Base-by-base conservation (phyloP, 2,329 filamentous ascomycete genomes). In the Plenodomus lindquistii region DNA sequence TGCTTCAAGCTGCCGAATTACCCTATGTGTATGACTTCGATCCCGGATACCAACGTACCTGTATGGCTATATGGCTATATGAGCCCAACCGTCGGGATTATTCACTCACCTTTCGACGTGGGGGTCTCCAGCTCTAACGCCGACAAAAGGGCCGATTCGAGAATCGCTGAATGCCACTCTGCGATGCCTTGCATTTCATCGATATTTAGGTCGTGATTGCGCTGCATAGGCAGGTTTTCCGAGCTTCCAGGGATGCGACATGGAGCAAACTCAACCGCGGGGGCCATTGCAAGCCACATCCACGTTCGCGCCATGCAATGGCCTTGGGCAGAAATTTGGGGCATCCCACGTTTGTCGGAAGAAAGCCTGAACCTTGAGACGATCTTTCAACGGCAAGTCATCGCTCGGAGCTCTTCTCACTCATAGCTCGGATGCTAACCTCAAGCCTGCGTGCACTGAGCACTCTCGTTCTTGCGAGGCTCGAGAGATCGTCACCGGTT, bases 401-500 rank as follows among this genome's bases (percentile, higher is more conserved):
- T 42, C 37, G 37, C 29, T 44, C 37, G 39, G 35, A 20, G 36
- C 42, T 50, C 47, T 34, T 36, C 35, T 39, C 36, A 18, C 29
- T 18, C 24, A 38, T 2, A 45, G 37, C 42, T 22, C 37, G 44
- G 37, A n/a, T 48, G 35, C 21, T 46, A 27, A 46, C 31, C 40
- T 21, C 18, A 22, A 29, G 24, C 31, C 22, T 31, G 42, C 20
- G 15, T 37, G 17, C 29, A 13, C 22, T 17, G 17, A 24, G 17
- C 29, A 13, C 22, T 17, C 11, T 31, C 27, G 44, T 27, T 40
- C 24, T 27, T 27, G 16, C 36, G 36, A 43, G 21, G 27, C 42
- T 37, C 37, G 19, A 31, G 34, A 39, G 42, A 49, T 45, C 51
- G 38, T 29, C 45, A 29, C 51, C 56, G 56, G 56, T 20, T 55